Base-by-base conservation (phyloP, 192 early-diverging fungal species). In the Phlyctochytrium bullatum region DNA sequence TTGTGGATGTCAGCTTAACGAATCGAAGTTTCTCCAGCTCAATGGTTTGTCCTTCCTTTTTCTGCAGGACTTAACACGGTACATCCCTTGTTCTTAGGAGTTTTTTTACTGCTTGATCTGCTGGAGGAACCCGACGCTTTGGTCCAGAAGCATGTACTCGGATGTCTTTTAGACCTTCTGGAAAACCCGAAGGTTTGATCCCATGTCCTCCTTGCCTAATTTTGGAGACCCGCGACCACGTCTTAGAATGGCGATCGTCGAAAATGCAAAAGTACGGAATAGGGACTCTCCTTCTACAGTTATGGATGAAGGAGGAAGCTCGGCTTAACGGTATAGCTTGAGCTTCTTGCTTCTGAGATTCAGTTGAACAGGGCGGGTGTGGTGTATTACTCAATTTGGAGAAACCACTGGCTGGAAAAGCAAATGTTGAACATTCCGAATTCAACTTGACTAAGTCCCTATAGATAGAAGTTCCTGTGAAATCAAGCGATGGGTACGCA, bases 131-230 rank as follows among this genome's bases (percentile, higher is more conserved):
- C 50, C 17, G 63, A 69, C 3, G 36, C 62, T 34, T 25, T 63
- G 2, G 51, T 61, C 2, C 68, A 76, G 35, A 64, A 68, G 58
- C 79, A 80, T 62, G 64, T 67, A 23, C 36, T 80, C 14, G 76
- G 79, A 2, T 78, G 76, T 35, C 12, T 80, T 4, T 54, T 80
- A 3, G 79, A 80, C 50, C 58, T 80, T 20, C 50, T 75, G n/a
- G 79, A 80, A 56, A 80, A 78, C 35, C 79, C 79, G 51, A 78
- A 80, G 54, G 78, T 73, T 61, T 58, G 65, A 32, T 16, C 61
- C n/a, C n/a, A n/a, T n/a, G n/a, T n/a, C n/a, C n/a, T n/a, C n/a
- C n/a, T n/a, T n/a, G n/a, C n/a, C n/a, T n/a, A n/a, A 47, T 47
- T 6, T 47, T 20, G 6, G 20, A 64, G 63, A 33, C 63, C 14